These are phyloP conservation scores for Aspergillus calidoustus DNA, from an alignment of 2,329 filamentous ascomycete species.

Conservation along the genomic window DNA sequence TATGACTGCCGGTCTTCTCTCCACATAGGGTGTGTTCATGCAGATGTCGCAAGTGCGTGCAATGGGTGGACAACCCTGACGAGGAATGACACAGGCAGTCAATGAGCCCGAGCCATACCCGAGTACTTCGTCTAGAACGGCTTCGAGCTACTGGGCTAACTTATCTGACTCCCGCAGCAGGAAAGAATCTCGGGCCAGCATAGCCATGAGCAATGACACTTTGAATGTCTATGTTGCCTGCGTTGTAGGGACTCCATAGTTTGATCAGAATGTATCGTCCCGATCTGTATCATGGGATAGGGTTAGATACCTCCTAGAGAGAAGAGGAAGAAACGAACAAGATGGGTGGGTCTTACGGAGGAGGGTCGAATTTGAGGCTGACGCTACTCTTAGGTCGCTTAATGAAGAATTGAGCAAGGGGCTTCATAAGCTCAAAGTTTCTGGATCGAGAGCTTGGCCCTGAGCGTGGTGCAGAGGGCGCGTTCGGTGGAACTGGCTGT, in stretches of 20 bases:
- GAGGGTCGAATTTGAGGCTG: conserved; percentile 72
- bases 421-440: conserved; percentile 60
- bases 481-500: conserved; percentile 29
- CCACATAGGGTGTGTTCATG: background rate
- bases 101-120: too few species aligned
- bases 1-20: too few species aligned
- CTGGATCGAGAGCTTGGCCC: conserved; percentile 10
- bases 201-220: conserved; percentile 82
- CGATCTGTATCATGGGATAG: conserved; percentile 52
- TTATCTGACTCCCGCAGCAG: conserved; percentile 66
- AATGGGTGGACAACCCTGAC: too few species aligned
- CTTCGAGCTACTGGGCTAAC: background rate
- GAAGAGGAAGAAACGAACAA: background rate
- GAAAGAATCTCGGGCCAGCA: conserved; percentile 83
- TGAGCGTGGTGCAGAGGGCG: conserved; percentile 15
- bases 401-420: conserved; percentile 83
- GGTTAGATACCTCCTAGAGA: conserved; percentile 15
- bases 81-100: too few species aligned
- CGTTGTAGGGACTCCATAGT: conserved; percentile 79
- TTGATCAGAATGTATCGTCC: conserved; percentile 86
- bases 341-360: conserved; percentile 39
- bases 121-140: too few species aligned
- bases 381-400: conserved; percentile 81
- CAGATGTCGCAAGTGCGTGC: background rate
- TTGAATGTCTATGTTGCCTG: conserved; percentile 86